Evolutionary conservation across 2,329 filamentous ascomycete species (phyloP).

Genomic region (Hymenoscyphus salicellus): DNA sequence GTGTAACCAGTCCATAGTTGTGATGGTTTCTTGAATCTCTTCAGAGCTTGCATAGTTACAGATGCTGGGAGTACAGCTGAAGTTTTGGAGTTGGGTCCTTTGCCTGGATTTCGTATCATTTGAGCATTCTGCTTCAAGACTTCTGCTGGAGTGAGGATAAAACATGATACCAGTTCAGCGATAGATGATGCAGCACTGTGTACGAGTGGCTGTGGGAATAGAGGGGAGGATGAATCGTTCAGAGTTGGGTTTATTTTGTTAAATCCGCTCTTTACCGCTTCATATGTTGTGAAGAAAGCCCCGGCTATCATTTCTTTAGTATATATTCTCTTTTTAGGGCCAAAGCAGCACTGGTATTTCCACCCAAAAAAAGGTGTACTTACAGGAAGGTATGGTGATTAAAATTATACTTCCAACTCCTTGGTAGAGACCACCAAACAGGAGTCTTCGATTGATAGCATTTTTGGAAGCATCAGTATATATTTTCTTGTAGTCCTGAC

Average conservation of each 20-base stretch:
- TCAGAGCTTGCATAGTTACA: conserved; percentile 52
- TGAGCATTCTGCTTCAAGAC: conserved; percentile 94
- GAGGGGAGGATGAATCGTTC: conserved; percentile 53
- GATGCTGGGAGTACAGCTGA: conserved; percentile 50
- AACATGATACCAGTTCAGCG: conserved; percentile 80
- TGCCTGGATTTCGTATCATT: conserved; percentile 55
- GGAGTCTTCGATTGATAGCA: conserved; percentile 50
- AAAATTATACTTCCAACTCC: conserved; percentile 81
- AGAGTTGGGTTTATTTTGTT: conserved; percentile 47
- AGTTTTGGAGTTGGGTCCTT: conserved; percentile 28
- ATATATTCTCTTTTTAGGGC: not conserved
- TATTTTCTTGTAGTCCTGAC: conserved; percentile 66
- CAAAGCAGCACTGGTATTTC: not conserved
- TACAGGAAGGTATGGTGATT: conserved; percentile 83
- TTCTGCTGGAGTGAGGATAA: conserved; percentile 83
- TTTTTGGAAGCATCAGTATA: conserved; percentile 59
- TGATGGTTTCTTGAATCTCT: conserved; percentile 54
- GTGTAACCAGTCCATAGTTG: conserved; percentile 70
- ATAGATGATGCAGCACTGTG: conserved; percentile 71
- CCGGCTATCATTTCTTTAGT: conserved; percentile 55
- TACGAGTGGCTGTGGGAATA: conserved; percentile 67
- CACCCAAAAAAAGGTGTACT: conserved; percentile 15
- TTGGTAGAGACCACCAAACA: conserved; percentile 78
- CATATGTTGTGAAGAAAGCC: conserved; percentile 87
- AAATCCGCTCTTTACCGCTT: conserved; percentile 67